A percentile compares a stretch with the other conserved stretches of the same genome.
These are phyloP conservation scores for Mycena chlorophos DNA, from an alignment of 768 basidiomycete species.

Conservation along the genomic window DNA sequence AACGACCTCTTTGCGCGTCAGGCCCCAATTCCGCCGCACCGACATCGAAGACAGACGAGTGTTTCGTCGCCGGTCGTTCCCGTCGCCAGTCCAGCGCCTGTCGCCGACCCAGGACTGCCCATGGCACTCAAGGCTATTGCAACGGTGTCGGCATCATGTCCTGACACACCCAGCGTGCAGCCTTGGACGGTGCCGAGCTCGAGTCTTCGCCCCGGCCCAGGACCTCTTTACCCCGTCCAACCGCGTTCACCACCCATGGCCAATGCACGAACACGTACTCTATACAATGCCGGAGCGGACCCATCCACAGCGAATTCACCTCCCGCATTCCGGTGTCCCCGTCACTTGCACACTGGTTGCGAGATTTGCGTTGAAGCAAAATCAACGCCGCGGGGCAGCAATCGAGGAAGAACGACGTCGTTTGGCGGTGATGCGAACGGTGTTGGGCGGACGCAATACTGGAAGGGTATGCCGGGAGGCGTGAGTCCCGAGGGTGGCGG, in stretches of 20 bases:
- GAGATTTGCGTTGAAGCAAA: conserved; percentile 76
- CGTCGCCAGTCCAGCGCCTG: conserved; percentile 5
- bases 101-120: conserved; percentile 12
- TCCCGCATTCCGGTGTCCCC: conserved; percentile 64
- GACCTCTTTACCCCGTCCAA: conserved; percentile 23
- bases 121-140: conserved; percentile 17
- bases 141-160: conserved; percentile 23
- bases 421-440: conserved; percentile 14
- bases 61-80: not conserved
- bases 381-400: conserved; percentile 29
- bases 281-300: conserved; percentile 65
- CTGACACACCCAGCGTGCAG: conserved; percentile 19
- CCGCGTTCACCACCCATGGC: conserved; percentile 27
- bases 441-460: conserved; percentile 24
- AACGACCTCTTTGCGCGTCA: conserved; percentile 82
- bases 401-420: conserved; percentile 26
- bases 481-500: conserved; percentile 46
- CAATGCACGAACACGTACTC: conserved; percentile 42
- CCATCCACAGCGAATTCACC: conserved; percentile 63
- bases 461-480: conserved; percentile 37
- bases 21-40: conserved; percentile 52
- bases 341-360: conserved; percentile 72
- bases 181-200: conserved; percentile 27
- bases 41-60: conserved; percentile 36
- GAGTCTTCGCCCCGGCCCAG: conserved; percentile 22